Base-by-base conservation (phyloP, 208 protist genomes). In the Balamuthia mandrillaris region DNA sequence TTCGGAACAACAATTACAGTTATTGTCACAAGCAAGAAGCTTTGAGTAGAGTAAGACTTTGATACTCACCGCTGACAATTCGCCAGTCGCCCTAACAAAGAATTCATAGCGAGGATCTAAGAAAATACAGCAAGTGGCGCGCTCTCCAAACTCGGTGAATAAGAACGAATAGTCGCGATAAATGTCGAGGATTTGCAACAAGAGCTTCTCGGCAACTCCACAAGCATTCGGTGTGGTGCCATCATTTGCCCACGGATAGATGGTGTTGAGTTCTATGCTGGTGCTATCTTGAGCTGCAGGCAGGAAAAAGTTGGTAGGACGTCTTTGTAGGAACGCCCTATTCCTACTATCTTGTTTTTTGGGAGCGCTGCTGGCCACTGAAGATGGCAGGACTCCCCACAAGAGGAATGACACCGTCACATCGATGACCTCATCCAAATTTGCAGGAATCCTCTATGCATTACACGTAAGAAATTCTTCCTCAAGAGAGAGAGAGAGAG, bases 331-430 rank as follows among this genome's bases (percentile, higher is more conserved):
- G 42, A 75, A 75, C 39, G 66, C 66, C 42, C 21, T 29, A 39
- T 75, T 75, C 1, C 66, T 39, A 24, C 66, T 75, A 16, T 18
- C 66, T 56, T 18, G 35, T 75, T 75, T 29, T 75, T 7, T 39
- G 31, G 2, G 21, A 14, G 14, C 10, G 18, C 33, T 29, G 3
- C 12, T 39, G 66, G n/a, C n/a, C n/a, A n/a, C 66, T 39, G 39
- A 16, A 1, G n/a, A n/a, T n/a, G 66, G 66, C 14, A 75, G 66
- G n/a, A 75, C 66, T 33, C 66, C 66, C 66, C 66, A 75, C 42
- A 75, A 3, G 35, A 75, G 66, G 42, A 75, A 75, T 29, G 66
- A 75, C 24, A 75, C 66, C 42, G 66, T 39, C 21, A 39, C 24
- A 75, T 75, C 66, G 12, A 75, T 39, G 24, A 75, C 66, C 24